Evolutionary conservation across 192 early-diverging fungal species (phyloP).

Genomic region (Globomyces pollinis-pini): DNA sequence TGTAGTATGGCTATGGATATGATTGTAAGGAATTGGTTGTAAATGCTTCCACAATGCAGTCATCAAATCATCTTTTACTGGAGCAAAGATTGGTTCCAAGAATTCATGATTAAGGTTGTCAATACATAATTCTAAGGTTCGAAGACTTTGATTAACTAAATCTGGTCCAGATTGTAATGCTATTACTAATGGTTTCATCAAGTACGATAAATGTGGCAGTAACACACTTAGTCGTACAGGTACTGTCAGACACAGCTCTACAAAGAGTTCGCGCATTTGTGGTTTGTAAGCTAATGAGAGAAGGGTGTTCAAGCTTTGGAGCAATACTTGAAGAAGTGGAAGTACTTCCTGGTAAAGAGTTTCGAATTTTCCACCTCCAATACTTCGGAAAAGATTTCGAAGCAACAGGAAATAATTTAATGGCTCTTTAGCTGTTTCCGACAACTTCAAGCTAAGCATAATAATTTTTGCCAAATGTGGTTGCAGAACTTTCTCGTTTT

Average conservation of each 20-base stretch:
- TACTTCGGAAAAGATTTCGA: conserved; percentile 86
- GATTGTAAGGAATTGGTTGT: conserved; percentile 77
- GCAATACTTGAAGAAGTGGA: conserved; percentile 81
- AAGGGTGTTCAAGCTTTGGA: conserved; percentile 82
- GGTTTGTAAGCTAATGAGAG: conserved; percentile 73
- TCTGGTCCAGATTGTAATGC: conserved; percentile 88
- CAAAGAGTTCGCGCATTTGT: conserved; percentile 90
- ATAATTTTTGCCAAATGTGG: conserved; percentile 91
- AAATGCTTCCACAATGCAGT: conserved; percentile 87
- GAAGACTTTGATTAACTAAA: conserved; percentile 88
- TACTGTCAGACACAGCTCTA: conserved; percentile 93
- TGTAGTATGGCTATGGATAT: conserved; percentile 72
- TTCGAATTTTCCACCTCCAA: conserved; percentile 95
- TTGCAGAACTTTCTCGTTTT: conserved; percentile 84
- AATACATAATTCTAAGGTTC: conserved; percentile 94
- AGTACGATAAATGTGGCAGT: conserved; percentile 81
- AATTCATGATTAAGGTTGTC: conserved; percentile 97
- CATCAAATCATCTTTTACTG: conserved; percentile 93
- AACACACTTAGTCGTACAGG: conserved; percentile 91
- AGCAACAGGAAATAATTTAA: conserved; percentile 89
- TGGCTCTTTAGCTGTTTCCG: conserved; percentile 75
- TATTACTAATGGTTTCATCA: conserved; percentile 95
- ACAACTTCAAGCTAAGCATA: conserved; percentile 74
- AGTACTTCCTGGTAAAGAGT: conserved; percentile 91
- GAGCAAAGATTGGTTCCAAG: conserved; percentile 90